Base-by-base conservation (phyloP, 1,284 basidiomycete genomes). In the Earliella scabrosa region DNA sequence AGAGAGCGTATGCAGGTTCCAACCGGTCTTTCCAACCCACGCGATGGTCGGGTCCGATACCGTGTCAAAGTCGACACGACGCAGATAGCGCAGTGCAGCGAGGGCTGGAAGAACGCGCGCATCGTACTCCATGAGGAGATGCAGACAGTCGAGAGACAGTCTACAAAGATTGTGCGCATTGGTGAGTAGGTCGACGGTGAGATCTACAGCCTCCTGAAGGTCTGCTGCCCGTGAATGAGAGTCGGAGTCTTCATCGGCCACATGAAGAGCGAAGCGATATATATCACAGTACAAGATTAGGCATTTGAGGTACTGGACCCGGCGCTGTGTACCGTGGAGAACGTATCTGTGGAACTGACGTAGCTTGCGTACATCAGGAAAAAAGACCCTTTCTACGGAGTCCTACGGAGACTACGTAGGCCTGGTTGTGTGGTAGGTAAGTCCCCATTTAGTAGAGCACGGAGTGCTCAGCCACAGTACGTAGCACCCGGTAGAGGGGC, bases 1-100 rank as follows among this genome's bases (percentile, higher is more conserved):
- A 6, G 29, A 51, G 36, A 56, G 49, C 16, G 38, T 29, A 8
- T 21, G 38, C n/a, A 56, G 34, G 45, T 56, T 56, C 10, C 27
- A 36, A 1, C 48, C 49, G 23, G 14, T 51, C 49, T 9, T 10
- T 16, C 32, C 32, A 16, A 34, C 31, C 44, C 24, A 56, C 8
- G 21, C 34, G 51, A 34, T 34, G 35, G 10, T 43, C 31, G 3
- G n/a, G n/a, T 3, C 32, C 34, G 13, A 16, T 8, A 51, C 7
- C 7, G 4, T 10, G 10, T 34, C 27, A 13, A 35, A 16, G 13
- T 46, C 24, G 50, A 38, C 16, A 11, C 4, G 40, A 18, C 21
- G 21, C 14, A 40, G 38, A n/a, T n/a, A n/a, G n/a, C n/a, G n/a
- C n/a, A n/a, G n/a, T n/a, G n/a, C n/a, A n/a, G n/a, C n/a, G n/a